Base-by-base conservation (phyloP, 2,329 filamentous ascomycete species). In the Cordyceps javanica region DNA sequence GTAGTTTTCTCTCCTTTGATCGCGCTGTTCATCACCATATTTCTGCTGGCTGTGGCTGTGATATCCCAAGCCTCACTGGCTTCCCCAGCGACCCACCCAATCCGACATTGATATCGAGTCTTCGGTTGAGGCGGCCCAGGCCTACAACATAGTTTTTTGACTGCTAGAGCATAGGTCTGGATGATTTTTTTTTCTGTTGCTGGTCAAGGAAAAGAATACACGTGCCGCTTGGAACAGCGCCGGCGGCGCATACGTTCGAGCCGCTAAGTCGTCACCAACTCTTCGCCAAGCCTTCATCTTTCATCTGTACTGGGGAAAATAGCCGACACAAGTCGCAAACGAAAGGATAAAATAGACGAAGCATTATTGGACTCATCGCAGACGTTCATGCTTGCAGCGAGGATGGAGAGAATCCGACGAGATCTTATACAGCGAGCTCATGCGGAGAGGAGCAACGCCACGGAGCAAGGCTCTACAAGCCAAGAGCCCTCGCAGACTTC, bases 381-480 rank as follows among this genome's bases (percentile, higher is more conserved):
- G 21, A 26, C 16, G 39, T 21, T 21, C 28, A 32, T 44, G 9
- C 45, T 45, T 26, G 19, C 39, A 5, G 21, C 19, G 5, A 34
- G 51, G 16, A 36, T 36, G 30, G 51, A 55, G 51, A 45, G 51
- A 6, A 55, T 55, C 7, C 30, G 51, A 30, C 39, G 23, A 23
- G 51, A 55, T 55, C 28, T 55, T 16, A 55, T 55, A 45, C 51
- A 45, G 19, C 39, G 51, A 45, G 51, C 51, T 3, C 51, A 45
- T 45, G 41, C 51, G 23, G 5, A 45, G 39, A 44, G 51, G 21
- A 34, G 19, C 21, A 28, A 50, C 25, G 45, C 36, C 11, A 34
- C 50, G 45, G 45, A 57, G 48, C 45, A 45, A 16, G 45, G 46
- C 7, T 5, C 5, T 38, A 32, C 21, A n/a, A 19, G 11, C n/a